phyloP scores from a whole-genome alignment of 257 asterid species.

The Buddleja alternifolia region DNA sequence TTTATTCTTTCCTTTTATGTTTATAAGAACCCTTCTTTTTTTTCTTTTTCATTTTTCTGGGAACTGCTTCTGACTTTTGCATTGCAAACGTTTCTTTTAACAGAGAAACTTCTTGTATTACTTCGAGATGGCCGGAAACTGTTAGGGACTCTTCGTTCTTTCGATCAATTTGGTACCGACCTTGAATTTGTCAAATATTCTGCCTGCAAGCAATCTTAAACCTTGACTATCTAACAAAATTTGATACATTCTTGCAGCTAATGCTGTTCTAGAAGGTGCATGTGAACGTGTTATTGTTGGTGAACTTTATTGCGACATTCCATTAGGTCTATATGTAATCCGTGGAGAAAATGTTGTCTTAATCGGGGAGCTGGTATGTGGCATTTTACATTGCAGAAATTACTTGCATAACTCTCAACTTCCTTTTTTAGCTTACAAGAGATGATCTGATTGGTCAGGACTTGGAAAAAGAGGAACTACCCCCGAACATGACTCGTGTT shows the following conservation, averaged over 20 bases:
- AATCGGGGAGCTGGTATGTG: constrained; percentile 93
- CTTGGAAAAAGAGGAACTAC: constrained; percentile 83
- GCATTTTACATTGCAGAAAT: constrained; percentile 9
- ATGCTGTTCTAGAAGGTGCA: constrained; percentile 97
- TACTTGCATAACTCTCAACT: background rate
- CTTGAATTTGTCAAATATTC: constrained; percentile 17
- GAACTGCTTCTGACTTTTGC: constrained; percentile 12
- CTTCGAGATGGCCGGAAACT: constrained; percentile 81
- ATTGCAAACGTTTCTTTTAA: background rate
- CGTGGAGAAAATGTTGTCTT: constrained; percentile 98
- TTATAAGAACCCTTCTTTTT: no score
- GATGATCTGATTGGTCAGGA: constrained; percentile 55
- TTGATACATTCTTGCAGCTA: constrained; percentile 52
- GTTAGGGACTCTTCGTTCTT: constrained; percentile 75
- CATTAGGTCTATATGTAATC: constrained; percentile 86
- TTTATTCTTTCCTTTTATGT: background rate
- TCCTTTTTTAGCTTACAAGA: constrained; percentile 8
- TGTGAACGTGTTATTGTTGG: constrained; percentile 96
- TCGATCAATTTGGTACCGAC: constrained; percentile 77
- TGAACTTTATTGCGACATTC: constrained; percentile 85
- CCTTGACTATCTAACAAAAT: constrained; percentile 26
- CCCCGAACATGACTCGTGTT: constrained; percentile 79
- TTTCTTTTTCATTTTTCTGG: background rate
- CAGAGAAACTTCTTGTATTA: constrained; percentile 78
- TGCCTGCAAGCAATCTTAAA: background rate